Percentiles rank a stretch among this genome's conserved stretches.
Conservation (phyloP, 2,329 filamentous ascomycete species). For the Paraphaeosphaeria sporulosa region DNA sequence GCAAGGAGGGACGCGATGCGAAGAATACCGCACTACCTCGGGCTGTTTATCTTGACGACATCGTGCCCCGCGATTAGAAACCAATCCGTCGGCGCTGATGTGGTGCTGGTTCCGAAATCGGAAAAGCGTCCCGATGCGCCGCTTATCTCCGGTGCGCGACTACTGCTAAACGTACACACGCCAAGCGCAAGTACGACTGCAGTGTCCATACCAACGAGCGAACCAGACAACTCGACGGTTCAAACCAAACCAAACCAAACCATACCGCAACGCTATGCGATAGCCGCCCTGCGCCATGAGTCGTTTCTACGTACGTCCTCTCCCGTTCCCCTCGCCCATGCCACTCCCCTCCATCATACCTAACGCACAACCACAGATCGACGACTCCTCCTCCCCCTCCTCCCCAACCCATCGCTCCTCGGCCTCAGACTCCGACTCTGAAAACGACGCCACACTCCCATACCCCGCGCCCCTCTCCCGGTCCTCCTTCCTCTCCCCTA, state of each 20-base stretch:
- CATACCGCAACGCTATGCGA: conserved; percentile 15
- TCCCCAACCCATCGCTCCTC: conserved; percentile 16
- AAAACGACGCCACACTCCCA: conserved; percentile 73
- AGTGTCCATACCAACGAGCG: neutral
- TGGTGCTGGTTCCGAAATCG: conserved; percentile 7
- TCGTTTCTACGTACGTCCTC: conserved; percentile 57
- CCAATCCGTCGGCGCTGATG: neutral
- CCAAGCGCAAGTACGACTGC: neutral
- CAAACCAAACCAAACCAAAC: neutral
- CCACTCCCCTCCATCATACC: neutral
- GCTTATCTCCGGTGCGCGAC: conserved; percentile 1
- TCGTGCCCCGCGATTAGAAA: conserved; percentile 7
- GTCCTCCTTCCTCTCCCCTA: conserved; percentile 75
- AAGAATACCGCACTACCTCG: neutral
- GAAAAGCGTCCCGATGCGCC: conserved; percentile 1
- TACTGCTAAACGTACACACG: neutral
- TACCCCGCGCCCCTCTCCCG: conserved; percentile 88
- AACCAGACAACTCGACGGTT: too few species aligned
- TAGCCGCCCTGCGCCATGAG: conserved; percentile 51
- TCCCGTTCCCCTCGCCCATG: neutral
- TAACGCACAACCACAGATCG: conserved; percentile 12
- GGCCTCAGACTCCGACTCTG: conserved; percentile 57
- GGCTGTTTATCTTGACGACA: neutral
- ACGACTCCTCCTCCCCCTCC: conserved; percentile 22
- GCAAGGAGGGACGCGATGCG: neutral